Conservation (phyloP, 208 protist genomes). For the Wallacemonas sp. region DNA sequence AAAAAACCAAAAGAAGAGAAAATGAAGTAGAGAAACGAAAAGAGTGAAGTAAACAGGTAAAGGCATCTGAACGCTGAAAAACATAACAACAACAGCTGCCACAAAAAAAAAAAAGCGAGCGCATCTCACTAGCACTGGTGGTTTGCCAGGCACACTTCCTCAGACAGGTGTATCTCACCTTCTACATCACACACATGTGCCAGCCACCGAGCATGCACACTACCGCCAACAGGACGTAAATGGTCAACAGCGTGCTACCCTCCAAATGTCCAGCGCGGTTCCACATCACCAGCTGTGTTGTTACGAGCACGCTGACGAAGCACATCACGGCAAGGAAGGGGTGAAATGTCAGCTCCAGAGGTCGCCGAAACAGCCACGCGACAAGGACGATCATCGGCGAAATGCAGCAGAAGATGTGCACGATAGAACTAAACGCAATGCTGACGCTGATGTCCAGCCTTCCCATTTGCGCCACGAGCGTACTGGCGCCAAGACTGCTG, state of each 20-base stretch:
- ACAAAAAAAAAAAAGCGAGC: conserved; percentile 1
- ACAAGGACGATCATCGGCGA: conserved; percentile 61
- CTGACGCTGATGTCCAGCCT: conserved; percentile 79
- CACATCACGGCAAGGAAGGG: conserved; percentile 58
- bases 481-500: conserved; percentile 48
- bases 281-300: conserved; percentile 44
- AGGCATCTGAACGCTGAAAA: too few species aligned
- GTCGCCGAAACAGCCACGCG: conserved; percentile 41
- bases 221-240: conserved; percentile 54
- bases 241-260: conserved; percentile 58
- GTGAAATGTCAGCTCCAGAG: conserved; percentile 70
- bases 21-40: conserved; percentile 16
- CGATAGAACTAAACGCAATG: conserved; percentile 68
- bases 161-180: too few species aligned
- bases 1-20: conserved; percentile 21
- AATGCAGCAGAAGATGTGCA: conserved; percentile 76
- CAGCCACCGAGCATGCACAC: conserved; percentile 44
- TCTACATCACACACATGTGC: conserved; percentile 31
- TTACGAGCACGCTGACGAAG: conserved; percentile 64
- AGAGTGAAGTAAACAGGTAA: too few species aligned
- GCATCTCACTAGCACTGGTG: too few species aligned
- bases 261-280: conserved; percentile 66
- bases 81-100: too few species aligned
- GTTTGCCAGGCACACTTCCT: too few species aligned
- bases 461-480: conserved; percentile 52